Evolutionary conservation across 2,329 filamentous ascomycete genomes (phyloP).

Genomic region (Penicillium italicum): DNA sequence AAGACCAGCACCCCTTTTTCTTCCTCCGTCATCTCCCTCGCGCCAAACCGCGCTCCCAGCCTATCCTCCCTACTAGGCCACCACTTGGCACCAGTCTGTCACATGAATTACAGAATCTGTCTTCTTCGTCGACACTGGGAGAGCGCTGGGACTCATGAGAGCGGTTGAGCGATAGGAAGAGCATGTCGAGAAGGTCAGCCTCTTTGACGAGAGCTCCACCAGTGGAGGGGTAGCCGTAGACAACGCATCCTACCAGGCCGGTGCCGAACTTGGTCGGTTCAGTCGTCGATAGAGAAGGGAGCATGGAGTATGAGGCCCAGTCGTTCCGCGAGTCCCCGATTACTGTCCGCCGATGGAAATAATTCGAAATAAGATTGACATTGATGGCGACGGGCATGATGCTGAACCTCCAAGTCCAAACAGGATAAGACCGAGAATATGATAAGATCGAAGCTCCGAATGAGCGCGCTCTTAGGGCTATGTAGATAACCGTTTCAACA

Average conservation of each 20-base stretch:
- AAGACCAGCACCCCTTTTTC: background rate
- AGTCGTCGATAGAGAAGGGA: slow-evolving; percentile 9
- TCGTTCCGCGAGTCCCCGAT: background rate
- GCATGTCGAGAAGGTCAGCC: slow-evolving; percentile 14
- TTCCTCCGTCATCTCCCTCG: background rate
- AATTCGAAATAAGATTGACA: slow-evolving; percentile 6
- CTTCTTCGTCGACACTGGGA: background rate
- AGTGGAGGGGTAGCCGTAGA: slow-evolving; percentile 19
- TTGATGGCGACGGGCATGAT: background rate
- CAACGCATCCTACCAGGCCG: slow-evolving; percentile 7
- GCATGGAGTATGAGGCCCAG: no score
- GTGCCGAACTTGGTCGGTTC: slow-evolving; percentile 9
- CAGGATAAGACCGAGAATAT: background rate
- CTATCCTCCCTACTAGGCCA: slow-evolving; percentile 14
- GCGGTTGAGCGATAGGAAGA: slow-evolving; percentile 15
- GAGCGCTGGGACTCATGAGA: slow-evolving; percentile 7
- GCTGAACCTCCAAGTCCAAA: background rate
- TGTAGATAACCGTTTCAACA: background rate
- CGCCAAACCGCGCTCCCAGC: no score
- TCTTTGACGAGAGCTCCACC: slow-evolving; percentile 14
- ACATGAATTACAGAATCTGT: slow-evolving; percentile 14
- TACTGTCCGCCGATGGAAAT: slow-evolving; percentile 4
- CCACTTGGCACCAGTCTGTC: slow-evolving; percentile 11
- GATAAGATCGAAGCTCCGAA: background rate
- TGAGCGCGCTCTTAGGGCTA: background rate